A percentile compares a stretch with the other conserved stretches of the same genome.
Conservation (phyloP, 2,329 filamentous ascomycete genomes). For the Talaromyces sp. region DNA sequence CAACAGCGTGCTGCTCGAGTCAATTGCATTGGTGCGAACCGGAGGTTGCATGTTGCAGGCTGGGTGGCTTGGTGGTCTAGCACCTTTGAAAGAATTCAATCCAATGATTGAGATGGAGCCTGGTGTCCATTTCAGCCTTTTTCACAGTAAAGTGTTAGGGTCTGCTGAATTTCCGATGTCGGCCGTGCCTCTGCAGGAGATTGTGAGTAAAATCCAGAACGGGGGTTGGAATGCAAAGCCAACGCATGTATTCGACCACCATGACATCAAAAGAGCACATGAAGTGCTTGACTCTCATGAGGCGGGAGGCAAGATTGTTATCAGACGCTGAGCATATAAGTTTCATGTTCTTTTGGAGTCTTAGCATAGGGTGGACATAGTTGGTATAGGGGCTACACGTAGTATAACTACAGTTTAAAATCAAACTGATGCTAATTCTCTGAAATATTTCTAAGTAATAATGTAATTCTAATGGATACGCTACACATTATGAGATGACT, state of each 20-base stretch:
- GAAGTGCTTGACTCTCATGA: conserved; percentile 3
- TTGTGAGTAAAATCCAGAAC: conserved; percentile 34
- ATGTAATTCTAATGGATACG: too few species aligned
- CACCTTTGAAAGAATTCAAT: conserved; percentile 45
- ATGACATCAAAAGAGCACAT: background rate
- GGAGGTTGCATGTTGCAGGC: conserved; percentile 36
- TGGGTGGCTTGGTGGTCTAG: conserved; percentile 40
- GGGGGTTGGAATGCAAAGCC: conserved; percentile 18
- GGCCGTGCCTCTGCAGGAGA: conserved; percentile 35
- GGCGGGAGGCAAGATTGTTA: conserved; percentile 2
- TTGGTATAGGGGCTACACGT: too few species aligned
- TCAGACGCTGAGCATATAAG: background rate
- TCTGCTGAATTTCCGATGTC: conserved; percentile 27
- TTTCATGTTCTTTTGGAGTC: too few species aligned
- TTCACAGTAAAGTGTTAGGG: conserved; percentile 37
- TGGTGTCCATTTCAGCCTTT: conserved; percentile 45
- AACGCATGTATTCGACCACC: background rate
- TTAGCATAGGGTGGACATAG: too few species aligned
- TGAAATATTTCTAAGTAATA: too few species aligned
- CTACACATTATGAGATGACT: too few species aligned
- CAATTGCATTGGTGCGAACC: conserved; percentile 28
- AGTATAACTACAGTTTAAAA: too few species aligned
- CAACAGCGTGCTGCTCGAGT: conserved; percentile 37
- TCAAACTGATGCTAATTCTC: too few species aligned
- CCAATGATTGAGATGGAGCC: conserved; percentile 43